Base-by-base conservation (phyloP, 139 green algal genomes). In the Chlamydomonas schloesseri region DNA sequence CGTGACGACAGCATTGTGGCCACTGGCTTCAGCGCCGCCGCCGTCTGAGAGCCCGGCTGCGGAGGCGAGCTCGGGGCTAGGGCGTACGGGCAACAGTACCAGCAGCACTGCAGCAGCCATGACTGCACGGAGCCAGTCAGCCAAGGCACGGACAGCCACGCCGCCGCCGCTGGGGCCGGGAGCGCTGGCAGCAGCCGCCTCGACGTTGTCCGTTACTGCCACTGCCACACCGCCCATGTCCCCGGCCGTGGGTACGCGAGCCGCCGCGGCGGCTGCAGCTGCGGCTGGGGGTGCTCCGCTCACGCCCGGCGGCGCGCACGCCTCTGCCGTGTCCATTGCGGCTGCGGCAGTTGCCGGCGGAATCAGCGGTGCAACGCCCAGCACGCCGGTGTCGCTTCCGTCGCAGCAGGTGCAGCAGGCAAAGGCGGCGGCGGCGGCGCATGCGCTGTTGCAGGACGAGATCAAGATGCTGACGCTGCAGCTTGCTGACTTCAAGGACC, bases 401-500 rank as follows among this genome's bases (percentile, higher is more conserved):
- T 85, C 79, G 47, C 60, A 73, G 46, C 67, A 77, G n/a, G 65
- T 76, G 21, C 69, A 78, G 6, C 81, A 80, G 46, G 33, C 47
- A 28, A 79, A 87, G 81, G 81, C 81, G 3, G 34, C 68, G 8
- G 69, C 71, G 33, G 69, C 69, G 26, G 81, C 81, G 3, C 33
- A 50, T 26, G 53, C 58, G 34, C 68, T 78, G 50, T 46, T 77
- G 11, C 33, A 64, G 50, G 67, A 85, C 65, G 79, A 85, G 47
- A 37, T 53, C 1, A 31, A 46, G 53, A 70, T 80, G 53, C 70
- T 87, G 15, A n/a, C 69, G 18, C 17, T 64, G 69, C 69, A 80
- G 81, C 81, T 87, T 6, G 55, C 69, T 5, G 81, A 87, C 53
- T 87, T 87, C 53, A 87, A 87, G 70, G 81, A 87, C 34, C 81